phyloP scores from a whole-genome alignment of 176 grass and related monocot species.

The Phragmites australis region DNA sequence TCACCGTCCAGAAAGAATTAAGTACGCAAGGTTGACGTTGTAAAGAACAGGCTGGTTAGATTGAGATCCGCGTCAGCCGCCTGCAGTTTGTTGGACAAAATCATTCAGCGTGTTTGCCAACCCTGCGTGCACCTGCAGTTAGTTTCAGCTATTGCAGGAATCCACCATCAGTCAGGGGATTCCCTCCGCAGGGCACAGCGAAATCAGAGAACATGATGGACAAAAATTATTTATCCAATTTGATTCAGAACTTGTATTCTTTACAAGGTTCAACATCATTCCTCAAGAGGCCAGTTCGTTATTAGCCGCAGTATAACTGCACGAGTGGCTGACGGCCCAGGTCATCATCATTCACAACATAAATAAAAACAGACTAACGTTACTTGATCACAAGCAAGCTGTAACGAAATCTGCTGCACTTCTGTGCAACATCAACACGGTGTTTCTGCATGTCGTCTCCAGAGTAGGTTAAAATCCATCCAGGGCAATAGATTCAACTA shows the following conservation, averaged over 20 bases:
- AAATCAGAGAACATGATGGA: background rate
- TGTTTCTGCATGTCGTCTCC: slow-evolving; percentile 43
- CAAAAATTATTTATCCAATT: slow-evolving; percentile 9
- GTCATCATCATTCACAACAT: slow-evolving; percentile 8
- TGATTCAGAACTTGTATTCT: slow-evolving; percentile 7
- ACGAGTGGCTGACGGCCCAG: background rate
- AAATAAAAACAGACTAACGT: background rate
- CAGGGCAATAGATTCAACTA: slow-evolving; percentile 44
- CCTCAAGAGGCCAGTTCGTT: slow-evolving; percentile 14
- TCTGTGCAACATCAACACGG: slow-evolving; percentile 46
- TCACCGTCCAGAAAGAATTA: too few relatives aligned
- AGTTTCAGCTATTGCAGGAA: background rate
- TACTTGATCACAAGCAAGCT: slow-evolving; percentile 1
- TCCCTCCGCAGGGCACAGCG: too few relatives aligned
- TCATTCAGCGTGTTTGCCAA: slow-evolving; percentile 3
- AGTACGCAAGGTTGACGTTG: background rate
- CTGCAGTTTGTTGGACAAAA: slow-evolving; percentile 35
- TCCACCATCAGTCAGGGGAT: background rate
- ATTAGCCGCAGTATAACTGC: background rate
- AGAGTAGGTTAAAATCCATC: slow-evolving; percentile 26
- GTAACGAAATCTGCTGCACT: slow-evolving; percentile 42
- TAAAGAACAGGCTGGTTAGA: too few relatives aligned
- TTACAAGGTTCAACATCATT: slow-evolving; percentile 32
- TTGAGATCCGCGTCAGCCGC: too few relatives aligned
- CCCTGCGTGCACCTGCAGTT: background rate